Evolutionary conservation across 768 basidiomycete genomes (phyloP), one percentile per base, ranked within the genome.

Genomic region (Hygrocybe punicea): DNA sequence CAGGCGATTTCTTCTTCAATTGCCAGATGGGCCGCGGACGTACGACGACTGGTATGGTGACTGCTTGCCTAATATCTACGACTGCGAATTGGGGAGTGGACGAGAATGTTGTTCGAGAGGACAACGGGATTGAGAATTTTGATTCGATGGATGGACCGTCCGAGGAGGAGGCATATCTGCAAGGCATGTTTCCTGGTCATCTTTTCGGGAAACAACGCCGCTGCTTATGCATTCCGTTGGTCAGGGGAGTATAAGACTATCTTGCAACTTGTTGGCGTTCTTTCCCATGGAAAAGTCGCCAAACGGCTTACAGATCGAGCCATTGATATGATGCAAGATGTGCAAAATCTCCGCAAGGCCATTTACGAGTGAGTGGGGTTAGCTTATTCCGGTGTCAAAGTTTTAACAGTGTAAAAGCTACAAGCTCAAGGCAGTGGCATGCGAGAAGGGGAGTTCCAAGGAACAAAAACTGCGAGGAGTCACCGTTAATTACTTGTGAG

Each of bases 201-300:
- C 45, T 42, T 42, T 39, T 52, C 52, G 47, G 40, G 35, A 40
- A 39, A 2, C 33, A 16, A 11, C 42, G 24, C 17, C n/a, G 36
- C 7, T 9, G 44, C 14, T 45, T 11, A 45, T 19, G 23, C 25
- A 37, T 17, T 40, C 40, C 23, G 13, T 23, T 52, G 51, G 34
- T n/a, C 59, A 95, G 95, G 95, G 37, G 95, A 98, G 65, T 99
- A 98, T 78, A 98, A 98, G 77, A 91, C 87, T 3, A 97, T 98
- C 60, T 74, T 99, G 40, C 93, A 95, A 60, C 87, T 99, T 56
- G 92, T 97, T 46, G 88, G 92, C 4, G 88, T 98, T 10, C 81
- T 98, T 29, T 89, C 91, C 7, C 82, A 95, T 63, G 96, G 97
- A 17, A 98, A 98, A 71, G 75, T 86, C 9, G 96, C 97, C 10